Evolutionary conservation across 768 basidiomycete species (phyloP).

Genomic region (Russula ochroleuca): DNA sequence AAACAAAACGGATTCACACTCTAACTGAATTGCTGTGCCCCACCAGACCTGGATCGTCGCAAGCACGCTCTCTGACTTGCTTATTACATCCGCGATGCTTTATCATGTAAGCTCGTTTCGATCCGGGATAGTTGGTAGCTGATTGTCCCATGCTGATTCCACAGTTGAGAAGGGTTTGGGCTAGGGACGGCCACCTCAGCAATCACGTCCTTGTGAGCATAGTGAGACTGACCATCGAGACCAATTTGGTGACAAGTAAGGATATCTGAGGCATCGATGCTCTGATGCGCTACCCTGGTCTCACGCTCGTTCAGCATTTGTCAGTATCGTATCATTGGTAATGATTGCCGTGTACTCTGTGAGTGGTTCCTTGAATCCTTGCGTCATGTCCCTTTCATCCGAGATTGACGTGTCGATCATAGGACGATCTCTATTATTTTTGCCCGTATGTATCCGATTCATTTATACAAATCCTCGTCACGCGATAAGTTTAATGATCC

Average conservation of each 20-base stretch:
- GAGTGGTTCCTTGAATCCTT: not conserved
- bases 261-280: not conserved
- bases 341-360: not conserved
- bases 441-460: not conserved
- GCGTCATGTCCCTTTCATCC: not conserved
- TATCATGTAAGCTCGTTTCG: not conserved
- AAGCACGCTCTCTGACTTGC: slow-evolving; percentile 3
- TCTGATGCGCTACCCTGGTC: not conserved
- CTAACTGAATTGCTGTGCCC: not conserved
- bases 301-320: not conserved
- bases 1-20: too few relatives aligned
- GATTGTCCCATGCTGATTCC: too few relatives aligned
- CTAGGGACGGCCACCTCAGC: not conserved
- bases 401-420: not conserved
- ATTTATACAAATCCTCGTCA: not conserved
- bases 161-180: not conserved
- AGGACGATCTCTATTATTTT: not conserved
- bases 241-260: slow-evolving; percentile 27
- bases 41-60: slow-evolving; percentile 15
- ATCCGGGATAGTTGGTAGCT: too few relatives aligned
- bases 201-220: slow-evolving; percentile 23
- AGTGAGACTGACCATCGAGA: slow-evolving; percentile 30
- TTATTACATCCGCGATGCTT: slow-evolving; percentile 12
- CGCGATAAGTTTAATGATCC: not conserved
- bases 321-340: not conserved